phyloP scores from a whole-genome alignment of 2,329 filamentous ascomycete species.

The Ramularia collo-cygni region DNA sequence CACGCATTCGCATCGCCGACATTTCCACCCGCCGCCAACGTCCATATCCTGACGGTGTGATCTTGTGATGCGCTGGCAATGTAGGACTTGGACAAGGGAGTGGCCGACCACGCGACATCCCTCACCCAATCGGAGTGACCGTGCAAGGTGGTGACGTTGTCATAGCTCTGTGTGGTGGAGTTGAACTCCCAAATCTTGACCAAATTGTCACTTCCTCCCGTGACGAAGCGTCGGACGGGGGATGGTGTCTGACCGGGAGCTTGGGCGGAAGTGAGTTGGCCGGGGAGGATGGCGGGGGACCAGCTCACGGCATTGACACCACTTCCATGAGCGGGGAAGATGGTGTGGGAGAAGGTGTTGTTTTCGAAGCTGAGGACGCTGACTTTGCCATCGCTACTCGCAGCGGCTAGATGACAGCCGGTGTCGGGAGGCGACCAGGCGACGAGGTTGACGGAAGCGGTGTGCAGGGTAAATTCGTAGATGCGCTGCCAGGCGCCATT shows the following conservation, averaged over 20 bases:
- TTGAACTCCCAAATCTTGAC: constrained; percentile 91
- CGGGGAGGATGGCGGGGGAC: constrained; percentile 79
- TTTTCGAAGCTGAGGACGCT: constrained; percentile 96
- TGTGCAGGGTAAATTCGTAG: constrained; percentile 89
- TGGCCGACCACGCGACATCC: constrained; percentile 95
- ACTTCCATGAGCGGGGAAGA: constrained; percentile 85
- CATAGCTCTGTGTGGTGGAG: constrained; percentile 32
- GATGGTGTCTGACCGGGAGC: constrained; percentile 40
- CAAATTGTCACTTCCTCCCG: constrained; percentile 86
- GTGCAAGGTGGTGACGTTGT: constrained; percentile 53
- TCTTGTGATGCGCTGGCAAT: constrained; percentile 94
- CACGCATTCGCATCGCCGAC: constrained; percentile 57
- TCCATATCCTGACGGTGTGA: constrained; percentile 97
- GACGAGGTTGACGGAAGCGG: constrained; percentile 92
- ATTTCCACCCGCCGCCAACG: constrained; percentile 40
- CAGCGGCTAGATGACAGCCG: constrained; percentile 89
- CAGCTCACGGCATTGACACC: constrained; percentile 95
- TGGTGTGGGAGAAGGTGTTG: constrained; percentile 81
- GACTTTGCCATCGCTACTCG: constrained; percentile 87
- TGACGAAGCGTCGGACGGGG: constrained; percentile 73
- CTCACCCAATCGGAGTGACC: constrained; percentile 96
- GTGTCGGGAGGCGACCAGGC: constrained; percentile 96
- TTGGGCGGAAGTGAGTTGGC: constrained; percentile 69
- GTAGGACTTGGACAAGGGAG: constrained; percentile 89
- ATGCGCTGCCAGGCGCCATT: constrained; percentile 59